Percentiles rank a stretch among this genome's conserved stretches.
Evolutionary conservation across 1,139 yeast species (phyloP).

Genomic region (Zygosaccharomyces pseudobailii): DNA sequence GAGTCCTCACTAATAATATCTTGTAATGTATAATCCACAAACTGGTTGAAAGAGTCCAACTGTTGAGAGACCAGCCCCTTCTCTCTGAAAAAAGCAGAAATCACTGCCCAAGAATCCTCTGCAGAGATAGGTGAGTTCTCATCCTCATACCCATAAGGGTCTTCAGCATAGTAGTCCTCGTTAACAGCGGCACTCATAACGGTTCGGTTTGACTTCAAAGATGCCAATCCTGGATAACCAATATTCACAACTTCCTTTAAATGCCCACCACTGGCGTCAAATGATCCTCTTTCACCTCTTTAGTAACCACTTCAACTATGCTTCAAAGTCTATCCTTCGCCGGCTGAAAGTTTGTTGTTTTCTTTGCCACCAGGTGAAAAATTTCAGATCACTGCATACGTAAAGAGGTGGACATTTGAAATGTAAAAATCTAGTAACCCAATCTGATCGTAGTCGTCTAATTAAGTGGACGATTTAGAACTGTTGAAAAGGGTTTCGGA

Average conservation of each 20-base stretch:
- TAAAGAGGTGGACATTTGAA: background rate
- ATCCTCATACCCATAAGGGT: conserved; percentile 64
- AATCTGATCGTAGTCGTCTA: too few relatives aligned
- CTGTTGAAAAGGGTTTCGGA: background rate
- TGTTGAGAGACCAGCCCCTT: conserved; percentile 98
- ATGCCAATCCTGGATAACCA: background rate
- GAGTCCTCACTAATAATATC: conserved; percentile 96
- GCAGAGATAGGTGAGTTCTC: conserved; percentile 75
- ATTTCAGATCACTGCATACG: conserved; percentile 1
- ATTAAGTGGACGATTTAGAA: too few relatives aligned
- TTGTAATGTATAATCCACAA: conserved; percentile 93
- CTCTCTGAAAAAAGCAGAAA: conserved; percentile 91
- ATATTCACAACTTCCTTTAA: background rate
- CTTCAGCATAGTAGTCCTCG: conserved; percentile 40
- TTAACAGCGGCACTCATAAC: conserved; percentile 11
- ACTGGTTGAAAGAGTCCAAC: conserved; percentile 96
- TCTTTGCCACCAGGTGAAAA: conserved; percentile 8
- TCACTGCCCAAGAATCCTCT: conserved; percentile 99
- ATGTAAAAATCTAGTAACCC: background rate
- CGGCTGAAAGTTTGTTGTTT: conserved; percentile 1
- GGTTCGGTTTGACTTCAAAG: background rate
- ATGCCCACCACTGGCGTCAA: background rate
- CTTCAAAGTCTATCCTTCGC: background rate
- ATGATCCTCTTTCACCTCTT: conserved; percentile 1
- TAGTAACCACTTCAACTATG: background rate